phyloP scores from a whole-genome alignment of 1,139 yeast species.

The Pichia sorboxylosa region DNA sequence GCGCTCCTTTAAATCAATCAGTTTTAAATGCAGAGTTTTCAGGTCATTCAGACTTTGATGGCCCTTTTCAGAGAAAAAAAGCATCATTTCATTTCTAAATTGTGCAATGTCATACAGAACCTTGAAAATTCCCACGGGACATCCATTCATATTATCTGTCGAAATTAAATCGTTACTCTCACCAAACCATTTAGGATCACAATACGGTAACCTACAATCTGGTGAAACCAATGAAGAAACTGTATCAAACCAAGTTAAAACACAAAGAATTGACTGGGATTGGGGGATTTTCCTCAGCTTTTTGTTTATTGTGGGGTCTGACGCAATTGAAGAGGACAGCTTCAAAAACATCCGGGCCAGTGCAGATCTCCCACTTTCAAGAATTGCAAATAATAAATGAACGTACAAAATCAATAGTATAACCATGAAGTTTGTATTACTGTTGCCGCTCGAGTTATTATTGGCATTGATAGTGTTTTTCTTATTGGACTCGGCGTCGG shows the following conservation, averaged over 20 bases:
- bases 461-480: background rate
- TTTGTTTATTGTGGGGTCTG: slow-evolving; percentile 26
- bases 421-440: slow-evolving; percentile 35
- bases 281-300: slow-evolving; percentile 34
- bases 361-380: slow-evolving; percentile 43
- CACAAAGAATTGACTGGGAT: slow-evolving; percentile 34
- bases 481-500: slow-evolving; percentile 13
- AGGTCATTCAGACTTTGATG: background rate
- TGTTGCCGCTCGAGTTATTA: slow-evolving; percentile 18
- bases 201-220: slow-evolving; percentile 40
- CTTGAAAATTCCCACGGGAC: slow-evolving; percentile 43
- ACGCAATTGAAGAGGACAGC: slow-evolving; percentile 38
- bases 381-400: slow-evolving; percentile 37
- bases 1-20: slow-evolving; percentile 9
- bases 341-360: slow-evolving; percentile 36
- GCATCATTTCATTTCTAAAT: slow-evolving; percentile 5
- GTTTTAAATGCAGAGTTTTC: background rate
- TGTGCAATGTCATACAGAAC: slow-evolving; percentile 22
- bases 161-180: slow-evolving; percentile 29
- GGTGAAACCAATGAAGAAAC: slow-evolving; percentile 43
- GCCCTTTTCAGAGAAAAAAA: slow-evolving; percentile 1
- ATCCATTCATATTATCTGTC: slow-evolving; percentile 42
- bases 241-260: slow-evolving; percentile 46
- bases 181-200: slow-evolving; percentile 42
- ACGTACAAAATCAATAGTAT: slow-evolving; percentile 40